These are phyloP conservation scores for Sporothrix sp. DNA, from an alignment of 2,329 filamentous ascomycete genomes.

Conservation along the genomic window DNA sequence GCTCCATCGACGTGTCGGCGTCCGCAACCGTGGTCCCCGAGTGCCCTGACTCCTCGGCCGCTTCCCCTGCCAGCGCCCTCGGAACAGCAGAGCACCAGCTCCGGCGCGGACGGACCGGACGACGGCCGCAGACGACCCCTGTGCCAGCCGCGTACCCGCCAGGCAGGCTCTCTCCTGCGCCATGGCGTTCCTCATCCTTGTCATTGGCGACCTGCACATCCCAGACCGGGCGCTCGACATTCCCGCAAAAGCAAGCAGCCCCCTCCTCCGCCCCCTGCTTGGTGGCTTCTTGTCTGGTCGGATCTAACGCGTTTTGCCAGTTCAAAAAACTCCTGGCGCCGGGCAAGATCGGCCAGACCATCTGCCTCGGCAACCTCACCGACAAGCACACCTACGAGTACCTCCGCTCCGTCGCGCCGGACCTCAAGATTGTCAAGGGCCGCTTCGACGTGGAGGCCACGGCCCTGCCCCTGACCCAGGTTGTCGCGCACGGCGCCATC, in stretches of 20 bases:
- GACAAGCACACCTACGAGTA: conserved; percentile 74
- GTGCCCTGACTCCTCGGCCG: too few relatives aligned
- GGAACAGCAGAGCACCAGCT: not conserved
- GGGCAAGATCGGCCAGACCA: conserved; percentile 72
- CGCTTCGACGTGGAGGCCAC: conserved; percentile 58
- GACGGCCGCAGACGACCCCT: not conserved
- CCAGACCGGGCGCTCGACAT: conserved; percentile 87
- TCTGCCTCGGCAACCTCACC: conserved; percentile 72
- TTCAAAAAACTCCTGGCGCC: conserved; percentile 79
- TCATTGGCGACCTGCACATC: conserved; percentile 89
- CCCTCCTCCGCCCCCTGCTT: too few relatives aligned
- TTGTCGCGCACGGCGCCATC: conserved; percentile 55
- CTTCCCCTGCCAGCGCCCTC: not conserved
- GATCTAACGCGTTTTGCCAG: too few relatives aligned
- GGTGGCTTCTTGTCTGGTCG: too few relatives aligned
- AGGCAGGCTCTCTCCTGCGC: conserved; percentile 27
- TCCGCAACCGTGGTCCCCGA: too few relatives aligned
- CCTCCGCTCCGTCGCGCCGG: conserved; percentile 62
- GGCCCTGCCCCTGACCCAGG: conserved; percentile 54
- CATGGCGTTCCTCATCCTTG: conserved; percentile 83
- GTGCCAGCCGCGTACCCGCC: not conserved
- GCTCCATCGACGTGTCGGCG: too few relatives aligned
- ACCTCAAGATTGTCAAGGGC: conserved; percentile 60
- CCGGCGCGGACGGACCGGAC: not conserved
- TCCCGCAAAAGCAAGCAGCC: conserved; percentile 77